phyloP scores from a whole-genome alignment of 176 grass and related monocot genomes.

The Oryza officinalis region DNA sequence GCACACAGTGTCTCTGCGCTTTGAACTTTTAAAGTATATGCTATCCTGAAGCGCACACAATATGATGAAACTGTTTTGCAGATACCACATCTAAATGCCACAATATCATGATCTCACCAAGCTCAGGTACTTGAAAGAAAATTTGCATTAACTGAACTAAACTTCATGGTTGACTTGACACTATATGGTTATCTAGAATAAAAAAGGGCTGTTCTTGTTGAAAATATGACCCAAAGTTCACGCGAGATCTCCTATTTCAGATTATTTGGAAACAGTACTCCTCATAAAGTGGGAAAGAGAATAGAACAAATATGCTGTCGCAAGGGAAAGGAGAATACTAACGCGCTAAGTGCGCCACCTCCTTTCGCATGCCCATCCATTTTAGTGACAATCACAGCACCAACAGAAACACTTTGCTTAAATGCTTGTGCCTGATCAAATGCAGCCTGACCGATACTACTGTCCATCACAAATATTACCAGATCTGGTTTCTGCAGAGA shows the following conservation, averaged over 20 bases:
- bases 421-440: conserved; percentile 99
- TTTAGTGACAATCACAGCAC: conserved; percentile 98
- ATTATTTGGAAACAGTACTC: background rate
- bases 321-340: conserved; percentile 52
- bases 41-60: conserved; percentile 16
- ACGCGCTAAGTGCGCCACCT: conserved; percentile 95
- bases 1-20: background rate
- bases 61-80: background rate
- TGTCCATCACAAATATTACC: conserved; percentile 98
- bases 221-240: background rate
- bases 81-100: background rate
- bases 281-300: conserved; percentile 19
- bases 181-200: background rate
- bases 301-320: background rate
- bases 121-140: background rate
- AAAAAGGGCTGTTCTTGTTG: conserved; percentile 5
- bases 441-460: conserved; percentile 97
- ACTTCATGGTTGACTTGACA: background rate
- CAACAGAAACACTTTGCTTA: conserved; percentile 92
- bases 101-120: conserved; percentile 14
- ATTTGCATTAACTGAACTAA: background rate
- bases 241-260: background rate
- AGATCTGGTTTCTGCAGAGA: conserved; percentile 86
- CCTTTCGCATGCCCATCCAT: conserved; percentile 96
- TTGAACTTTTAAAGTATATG: background rate